Evolutionary conservation across 176 grass and related monocot genomes (phyloP).

Genomic region (Avena atlantica): DNA sequence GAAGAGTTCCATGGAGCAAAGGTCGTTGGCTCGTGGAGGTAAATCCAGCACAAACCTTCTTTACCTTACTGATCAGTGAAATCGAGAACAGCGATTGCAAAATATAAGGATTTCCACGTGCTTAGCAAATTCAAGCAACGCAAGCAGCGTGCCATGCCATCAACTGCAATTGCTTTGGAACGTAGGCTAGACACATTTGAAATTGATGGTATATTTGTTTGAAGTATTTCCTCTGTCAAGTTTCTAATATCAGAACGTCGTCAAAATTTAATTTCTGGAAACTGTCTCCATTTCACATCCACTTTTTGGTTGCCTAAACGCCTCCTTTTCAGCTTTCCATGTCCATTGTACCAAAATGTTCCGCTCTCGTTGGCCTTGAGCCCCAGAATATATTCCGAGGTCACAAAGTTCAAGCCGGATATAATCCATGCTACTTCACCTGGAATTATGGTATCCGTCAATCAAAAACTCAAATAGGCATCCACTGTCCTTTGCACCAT

Average conservation of each 20-base stretch:
- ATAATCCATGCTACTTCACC: constrained; percentile 95
- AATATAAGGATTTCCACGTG: neutral
- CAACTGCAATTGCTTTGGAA: constrained; percentile 2
- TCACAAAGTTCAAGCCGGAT: constrained; percentile 92
- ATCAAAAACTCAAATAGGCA: neutral
- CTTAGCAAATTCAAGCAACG: neutral
- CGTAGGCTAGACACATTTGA: neutral
- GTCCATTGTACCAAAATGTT: constrained; percentile 90
- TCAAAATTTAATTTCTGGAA: constrained; percentile 21
- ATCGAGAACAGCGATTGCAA: neutral
- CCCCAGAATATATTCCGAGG: constrained; percentile 91
- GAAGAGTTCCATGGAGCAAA: constrained; percentile 95
- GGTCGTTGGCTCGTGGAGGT: constrained; percentile 96
- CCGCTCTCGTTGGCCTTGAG: constrained; percentile 88
- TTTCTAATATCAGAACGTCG: neutral
- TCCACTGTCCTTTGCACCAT: neutral
- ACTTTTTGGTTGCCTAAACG: constrained; percentile 1
- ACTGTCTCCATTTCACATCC: neutral
- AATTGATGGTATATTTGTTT: constrained; percentile 5
- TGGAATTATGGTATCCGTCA: constrained; percentile 81
- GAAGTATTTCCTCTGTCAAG: neutral
- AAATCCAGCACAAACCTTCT: constrained; percentile 40
- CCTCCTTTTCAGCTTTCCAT: constrained; percentile 81
- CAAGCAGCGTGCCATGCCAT: constrained; percentile 5
- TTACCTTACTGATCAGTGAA: neutral